Evolutionary conservation across 1,139 yeast species (phyloP), one percentile per base, ranked within the genome.

Genomic region (Yamadazyma friedrichii): DNA sequence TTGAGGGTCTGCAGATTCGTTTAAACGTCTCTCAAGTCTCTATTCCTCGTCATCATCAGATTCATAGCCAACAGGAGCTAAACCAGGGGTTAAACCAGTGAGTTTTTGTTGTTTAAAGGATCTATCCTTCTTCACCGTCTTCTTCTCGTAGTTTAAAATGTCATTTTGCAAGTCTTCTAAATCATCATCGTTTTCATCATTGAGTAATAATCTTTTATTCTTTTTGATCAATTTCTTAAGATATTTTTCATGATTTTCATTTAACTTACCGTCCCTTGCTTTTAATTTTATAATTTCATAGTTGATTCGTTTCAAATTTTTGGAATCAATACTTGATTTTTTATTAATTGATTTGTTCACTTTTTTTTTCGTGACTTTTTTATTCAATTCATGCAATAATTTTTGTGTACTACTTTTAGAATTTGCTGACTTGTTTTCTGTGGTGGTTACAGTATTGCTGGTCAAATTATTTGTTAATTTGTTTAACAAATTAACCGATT

Each of bases 21-120:
- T n/a, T n/a, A n/a, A n/a, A n/a, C n/a, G n/a, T n/a, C n/a, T n/a
- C 24, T 20, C 8, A 20, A 6, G 24, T 20, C 24, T 25, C 9
- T 25, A 25, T 27, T 27, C 25, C 24, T 55, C 61, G 40, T 70
- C 74, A 15, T 66, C 67, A 39, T 70, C 76, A 9, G 67, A 62
- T 42, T 75, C 80, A 43, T 75, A 75, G 39, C 83, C 95, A 15
- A 88, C 94, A 12, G 95, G 96, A 0, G 96, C 96, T 61, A 88
- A 74, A 41, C 96, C 96, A 1, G 96, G 96, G 0, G 96, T 88
- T 43, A 88, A 70, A 11, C 95, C 95, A 36, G 88, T 82, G 51
- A 74, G 75, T 40, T 62, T 63, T 43, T 71, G 59, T 39, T 75
- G 60, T 56, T 71, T 74, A 29, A 77, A 75, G 26, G 68, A 70